Conservation (phyloP, 345 rosid genomes). For the Salix brachista region DNA sequence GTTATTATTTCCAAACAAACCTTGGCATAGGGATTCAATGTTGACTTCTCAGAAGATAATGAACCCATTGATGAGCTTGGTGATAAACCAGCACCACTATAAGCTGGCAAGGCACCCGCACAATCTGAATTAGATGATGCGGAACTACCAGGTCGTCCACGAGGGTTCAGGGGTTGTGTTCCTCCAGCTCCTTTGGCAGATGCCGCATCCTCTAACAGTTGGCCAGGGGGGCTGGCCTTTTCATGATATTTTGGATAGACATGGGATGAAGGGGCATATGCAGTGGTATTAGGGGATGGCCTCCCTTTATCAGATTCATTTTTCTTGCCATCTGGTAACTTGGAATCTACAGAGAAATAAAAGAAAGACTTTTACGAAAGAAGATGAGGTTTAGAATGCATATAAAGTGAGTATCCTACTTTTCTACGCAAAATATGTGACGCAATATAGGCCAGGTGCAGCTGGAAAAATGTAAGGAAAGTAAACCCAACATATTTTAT, state of each 20-base stretch:
- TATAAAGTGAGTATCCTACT: not conserved
- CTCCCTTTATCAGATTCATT: constrained; percentile 41
- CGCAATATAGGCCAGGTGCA: not conserved
- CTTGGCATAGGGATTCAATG: constrained; percentile 82
- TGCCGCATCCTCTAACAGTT: constrained; percentile 34
- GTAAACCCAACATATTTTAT: not conserved
- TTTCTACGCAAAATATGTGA: not conserved
- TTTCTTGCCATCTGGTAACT: constrained; percentile 26
- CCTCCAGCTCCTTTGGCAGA: constrained; percentile 41
- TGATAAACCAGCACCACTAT: constrained; percentile 55
- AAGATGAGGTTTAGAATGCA: not conserved
- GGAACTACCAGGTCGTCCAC: constrained; percentile 55
- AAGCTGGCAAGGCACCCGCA: constrained; percentile 34
- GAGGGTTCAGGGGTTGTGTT: constrained; percentile 35
- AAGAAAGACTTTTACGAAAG: not conserved
- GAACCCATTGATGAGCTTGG: constrained; percentile 86
- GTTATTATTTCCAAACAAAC: constrained; percentile 27
- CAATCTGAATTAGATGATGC: constrained; percentile 57
- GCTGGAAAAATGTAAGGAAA: not conserved
- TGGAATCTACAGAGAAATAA: constrained; percentile 33
- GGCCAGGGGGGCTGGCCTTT: constrained; percentile 39
- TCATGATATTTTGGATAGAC: constrained; percentile 37
- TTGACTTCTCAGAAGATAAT: constrained; percentile 68
- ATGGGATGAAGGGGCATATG: constrained; percentile 24
- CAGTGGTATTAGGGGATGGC: constrained; percentile 29